Conservation (phyloP, 1,284 basidiomycete genomes). For the Cutaneotrichosporon spelunceum region DNA sequence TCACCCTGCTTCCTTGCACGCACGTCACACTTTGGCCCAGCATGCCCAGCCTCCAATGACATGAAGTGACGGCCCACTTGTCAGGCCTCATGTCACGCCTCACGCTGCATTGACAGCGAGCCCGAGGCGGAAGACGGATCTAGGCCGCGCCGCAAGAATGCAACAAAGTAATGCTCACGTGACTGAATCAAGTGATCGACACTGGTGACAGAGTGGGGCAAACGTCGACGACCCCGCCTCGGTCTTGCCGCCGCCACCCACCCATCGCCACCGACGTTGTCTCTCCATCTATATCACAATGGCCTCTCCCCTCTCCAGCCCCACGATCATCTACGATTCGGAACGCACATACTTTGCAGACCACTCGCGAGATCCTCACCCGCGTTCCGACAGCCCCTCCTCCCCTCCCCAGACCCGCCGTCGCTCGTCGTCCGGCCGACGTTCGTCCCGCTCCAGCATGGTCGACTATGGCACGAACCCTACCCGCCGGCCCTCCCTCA, state of each 20-base stretch:
- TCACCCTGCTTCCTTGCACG: no score
- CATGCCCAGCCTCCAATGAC: neutral
- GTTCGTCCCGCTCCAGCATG: neutral
- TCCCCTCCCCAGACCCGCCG: neutral
- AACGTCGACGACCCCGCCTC: no score
- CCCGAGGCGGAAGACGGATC: no score
- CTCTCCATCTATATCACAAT: neutral
- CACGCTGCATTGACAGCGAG: neutral
- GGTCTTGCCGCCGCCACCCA: no score
- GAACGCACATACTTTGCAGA: conserved; percentile 8
- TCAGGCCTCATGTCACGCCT: neutral
- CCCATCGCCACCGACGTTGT: neutral
- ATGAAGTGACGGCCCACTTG: neutral
- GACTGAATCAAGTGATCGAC: no score
- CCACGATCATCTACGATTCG: conserved; percentile 13
- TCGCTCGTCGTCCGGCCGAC: neutral
- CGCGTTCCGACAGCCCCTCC: neutral
- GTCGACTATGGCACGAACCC: conserved; percentile 6
- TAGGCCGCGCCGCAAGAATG: no score
- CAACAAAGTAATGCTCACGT: no score
- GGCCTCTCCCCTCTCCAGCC: conserved; percentile 7
- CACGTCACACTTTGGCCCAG: no score
- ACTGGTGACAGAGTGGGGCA: no score
- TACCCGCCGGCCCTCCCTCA: conserved; percentile 4
- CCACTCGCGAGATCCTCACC: neutral